Evolutionary conservation across 495 filamentous ascomycete genomes (phyloP).

Genomic region (Pseudomonodictys pantanalensis): DNA sequence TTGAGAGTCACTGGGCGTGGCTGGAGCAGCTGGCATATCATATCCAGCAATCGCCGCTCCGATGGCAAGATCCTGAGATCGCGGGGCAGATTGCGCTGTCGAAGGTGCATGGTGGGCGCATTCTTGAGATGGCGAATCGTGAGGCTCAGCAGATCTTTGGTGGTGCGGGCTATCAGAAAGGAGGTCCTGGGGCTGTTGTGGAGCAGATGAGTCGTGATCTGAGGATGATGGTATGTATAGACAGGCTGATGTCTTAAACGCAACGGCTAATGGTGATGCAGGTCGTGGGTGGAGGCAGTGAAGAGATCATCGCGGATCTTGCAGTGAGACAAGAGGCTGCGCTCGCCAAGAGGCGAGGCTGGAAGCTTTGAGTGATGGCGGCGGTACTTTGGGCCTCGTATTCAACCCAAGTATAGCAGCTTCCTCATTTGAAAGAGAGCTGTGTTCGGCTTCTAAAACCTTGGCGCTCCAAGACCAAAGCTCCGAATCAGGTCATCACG

Average conservation of each 20-base stretch:
- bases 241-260: not conserved
- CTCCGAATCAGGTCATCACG: no score
- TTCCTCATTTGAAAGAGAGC: no score
- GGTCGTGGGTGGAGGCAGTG: constrained; percentile 56
- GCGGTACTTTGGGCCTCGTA: not conserved
- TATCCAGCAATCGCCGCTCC: constrained; percentile 34
- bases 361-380: constrained; percentile 29
- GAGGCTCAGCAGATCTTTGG: constrained; percentile 63
- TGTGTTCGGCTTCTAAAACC: no score
- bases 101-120: constrained; percentile 56
- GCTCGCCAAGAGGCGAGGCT: constrained; percentile 34
- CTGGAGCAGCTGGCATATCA: constrained; percentile 50
- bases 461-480: no score
- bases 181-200: constrained; percentile 51
- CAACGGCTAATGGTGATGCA: constrained; percentile 11
- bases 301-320: constrained; percentile 56
- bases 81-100: constrained; percentile 46
- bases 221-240: constrained; percentile 46
- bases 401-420: no score
- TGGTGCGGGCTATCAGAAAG: constrained; percentile 55
- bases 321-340: constrained; percentile 49
- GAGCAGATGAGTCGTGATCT: constrained; percentile 59
- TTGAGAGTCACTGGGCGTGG: constrained; percentile 44
- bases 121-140: constrained; percentile 55
- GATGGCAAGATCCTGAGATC: constrained; percentile 40